These are phyloP conservation scores for Talaromyces borbonicus DNA, from an alignment of 495 filamentous ascomycete genomes.

Conservation along the genomic window DNA sequence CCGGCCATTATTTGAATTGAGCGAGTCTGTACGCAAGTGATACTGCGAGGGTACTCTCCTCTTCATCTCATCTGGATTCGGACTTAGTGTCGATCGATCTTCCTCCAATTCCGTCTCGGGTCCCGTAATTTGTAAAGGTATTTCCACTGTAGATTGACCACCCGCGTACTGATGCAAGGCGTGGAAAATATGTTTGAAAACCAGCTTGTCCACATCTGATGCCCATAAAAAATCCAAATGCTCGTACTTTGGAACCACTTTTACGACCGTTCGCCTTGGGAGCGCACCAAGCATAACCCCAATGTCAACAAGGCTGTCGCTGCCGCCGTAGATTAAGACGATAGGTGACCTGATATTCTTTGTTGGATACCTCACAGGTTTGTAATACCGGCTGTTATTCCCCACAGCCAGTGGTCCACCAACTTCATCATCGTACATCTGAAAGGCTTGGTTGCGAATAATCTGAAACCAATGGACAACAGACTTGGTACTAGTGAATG, in stretches of 20 bases:
- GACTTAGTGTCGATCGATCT: background rate
- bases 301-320: conserved; percentile 92
- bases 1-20: background rate
- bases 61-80: background rate
- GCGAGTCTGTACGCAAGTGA: conserved; percentile 1
- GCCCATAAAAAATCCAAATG: conserved; percentile 98
- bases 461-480: conserved; percentile 99
- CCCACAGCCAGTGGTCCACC: conserved; percentile 51
- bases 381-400: conserved; percentile 58
- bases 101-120: background rate
- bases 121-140: background rate
- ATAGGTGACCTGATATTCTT: conserved; percentile 95
- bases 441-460: conserved; percentile 87
- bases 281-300: conserved; percentile 81
- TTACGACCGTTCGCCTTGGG: conserved; percentile 72
- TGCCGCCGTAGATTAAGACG: conserved; percentile 85
- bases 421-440: conserved; percentile 96
- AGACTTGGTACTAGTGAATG: conserved; percentile 88
- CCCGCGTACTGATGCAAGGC: conserved; percentile 58
- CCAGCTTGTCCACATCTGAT: conserved; percentile 66
- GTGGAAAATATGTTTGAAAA: conserved; percentile 84
- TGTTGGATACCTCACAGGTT: conserved; percentile 92
- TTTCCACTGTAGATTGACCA: conserved; percentile 3
- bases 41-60: background rate
- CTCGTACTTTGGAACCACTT: conserved; percentile 80